Evolutionary conservation across 192 early-diverging fungal species (phyloP).

Genomic region (Podila epigama): DNA sequence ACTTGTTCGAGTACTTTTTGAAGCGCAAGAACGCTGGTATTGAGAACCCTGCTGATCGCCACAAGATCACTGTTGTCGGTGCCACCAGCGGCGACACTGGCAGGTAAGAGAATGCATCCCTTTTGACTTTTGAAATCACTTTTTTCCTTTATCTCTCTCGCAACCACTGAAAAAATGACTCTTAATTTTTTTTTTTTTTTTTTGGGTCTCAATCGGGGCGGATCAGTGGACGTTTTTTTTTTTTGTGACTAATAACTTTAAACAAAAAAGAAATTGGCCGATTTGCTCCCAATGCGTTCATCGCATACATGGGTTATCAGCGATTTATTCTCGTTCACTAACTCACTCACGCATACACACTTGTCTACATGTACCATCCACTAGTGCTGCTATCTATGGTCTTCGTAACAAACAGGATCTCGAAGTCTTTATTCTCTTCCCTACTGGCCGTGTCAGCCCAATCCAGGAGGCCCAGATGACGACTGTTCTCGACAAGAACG

Average conservation of each 20-base stretch:
- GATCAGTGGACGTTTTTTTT: background rate
- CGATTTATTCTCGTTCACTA: background rate
- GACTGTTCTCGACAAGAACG: conserved; percentile 89
- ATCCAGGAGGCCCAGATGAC: conserved; percentile 99
- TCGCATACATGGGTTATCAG: background rate
- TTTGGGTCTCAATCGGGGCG: conserved; percentile 1
- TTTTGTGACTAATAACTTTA: conserved; percentile 3
- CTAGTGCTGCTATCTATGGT: conserved; percentile 92
- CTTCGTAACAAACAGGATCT: conserved; percentile 93
- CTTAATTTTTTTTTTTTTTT: conserved; percentile 9
- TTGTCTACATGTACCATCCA: background rate
- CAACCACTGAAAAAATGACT: too few relatives aligned
- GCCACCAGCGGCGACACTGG: conserved; percentile 98
- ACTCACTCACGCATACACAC: background rate
- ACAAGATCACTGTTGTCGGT: conserved; percentile 88
- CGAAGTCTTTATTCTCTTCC: conserved; percentile 92
- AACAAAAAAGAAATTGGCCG: conserved; percentile 8
- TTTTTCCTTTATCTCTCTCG: background rate
- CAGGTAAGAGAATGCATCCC: conserved; percentile 44
- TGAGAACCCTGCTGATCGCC: conserved; percentile 55
- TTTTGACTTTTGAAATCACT: background rate
- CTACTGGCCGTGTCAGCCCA: conserved; percentile 87
- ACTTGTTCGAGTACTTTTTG: conserved; percentile 98
- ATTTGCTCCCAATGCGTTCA: background rate
- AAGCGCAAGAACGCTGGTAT: conserved; percentile 68